Conservation (phyloP, 2,329 filamentous ascomycete species). For the Cercospora sojina region DNA sequence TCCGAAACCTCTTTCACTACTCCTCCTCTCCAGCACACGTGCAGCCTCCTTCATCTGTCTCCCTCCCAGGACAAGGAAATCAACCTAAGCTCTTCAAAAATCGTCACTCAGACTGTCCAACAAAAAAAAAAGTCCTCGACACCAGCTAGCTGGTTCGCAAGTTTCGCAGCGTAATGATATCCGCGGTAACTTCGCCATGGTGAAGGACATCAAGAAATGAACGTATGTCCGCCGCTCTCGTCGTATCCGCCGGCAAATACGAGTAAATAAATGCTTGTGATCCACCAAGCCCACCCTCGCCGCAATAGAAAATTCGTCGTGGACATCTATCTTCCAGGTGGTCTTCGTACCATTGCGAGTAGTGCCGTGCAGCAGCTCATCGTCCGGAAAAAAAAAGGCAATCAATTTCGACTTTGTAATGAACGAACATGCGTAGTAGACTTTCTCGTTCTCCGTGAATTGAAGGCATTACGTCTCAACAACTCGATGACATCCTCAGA, state of each 20-base stretch:
- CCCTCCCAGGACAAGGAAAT: neutral
- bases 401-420: constrained; percentile 10
- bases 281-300: neutral
- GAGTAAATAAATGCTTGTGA: neutral
- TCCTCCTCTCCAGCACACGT: neutral
- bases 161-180: neutral
- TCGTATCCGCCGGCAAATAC: constrained; percentile 4
- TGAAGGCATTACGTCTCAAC: neutral
- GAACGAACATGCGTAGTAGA: constrained; percentile 7
- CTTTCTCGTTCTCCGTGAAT: neutral
- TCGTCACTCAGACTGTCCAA: neutral
- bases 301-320: neutral
- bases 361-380: neutral
- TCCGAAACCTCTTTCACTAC: neutral
- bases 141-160: neutral
- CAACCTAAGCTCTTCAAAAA: neutral
- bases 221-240: constrained; percentile 5
- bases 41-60: neutral
- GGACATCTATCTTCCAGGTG: neutral
- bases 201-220: constrained; percentile 4
- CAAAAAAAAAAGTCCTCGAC: neutral
- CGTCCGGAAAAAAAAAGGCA: neutral
- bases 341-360: neutral
- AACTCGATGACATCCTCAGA: neutral
- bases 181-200: neutral